These are phyloP conservation scores for Penicillium herquei DNA, from an alignment of 495 filamentous ascomycete genomes.

Conservation along the genomic window DNA sequence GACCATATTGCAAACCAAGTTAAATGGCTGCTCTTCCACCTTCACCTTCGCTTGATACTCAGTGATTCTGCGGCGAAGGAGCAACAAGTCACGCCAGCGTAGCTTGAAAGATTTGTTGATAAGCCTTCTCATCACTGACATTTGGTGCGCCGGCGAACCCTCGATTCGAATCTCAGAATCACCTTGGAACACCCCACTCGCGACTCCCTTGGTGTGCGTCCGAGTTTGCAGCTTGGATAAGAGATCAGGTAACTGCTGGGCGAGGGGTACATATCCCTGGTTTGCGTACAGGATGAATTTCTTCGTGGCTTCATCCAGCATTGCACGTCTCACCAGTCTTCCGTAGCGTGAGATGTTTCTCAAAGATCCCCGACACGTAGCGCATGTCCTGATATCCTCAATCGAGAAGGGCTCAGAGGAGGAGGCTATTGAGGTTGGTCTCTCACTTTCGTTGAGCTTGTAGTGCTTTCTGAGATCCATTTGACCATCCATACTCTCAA, in stretches of 20 bases:
- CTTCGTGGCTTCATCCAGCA: constrained; percentile 4
- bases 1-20: constrained; percentile 2
- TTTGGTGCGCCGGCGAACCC: not conserved
- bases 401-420: constrained; percentile 3
- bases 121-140: not conserved
- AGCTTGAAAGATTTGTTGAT: not conserved
- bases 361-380: constrained; percentile 6
- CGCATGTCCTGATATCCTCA: constrained; percentile 3
- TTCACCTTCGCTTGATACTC: constrained; percentile 1
- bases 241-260: not conserved
- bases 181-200: not conserved
- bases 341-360: constrained; percentile 2
- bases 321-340: not conserved
- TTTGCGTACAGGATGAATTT: constrained; percentile 5
- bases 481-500: constrained; percentile 7
- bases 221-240: not conserved
- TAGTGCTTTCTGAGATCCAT: constrained; percentile 8
- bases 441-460: not conserved
- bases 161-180: not conserved
- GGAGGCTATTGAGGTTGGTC: not conserved
- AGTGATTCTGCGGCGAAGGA: not conserved
- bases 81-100: not conserved
- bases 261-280: not conserved
- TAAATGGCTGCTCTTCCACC: constrained; percentile 4
- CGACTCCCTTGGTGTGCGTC: not conserved